Evolutionary conservation across 2,329 filamentous ascomycete genomes (phyloP), one percentile per base, ranked within the genome.

Genomic region (Paramyrothecium sp.): DNA sequence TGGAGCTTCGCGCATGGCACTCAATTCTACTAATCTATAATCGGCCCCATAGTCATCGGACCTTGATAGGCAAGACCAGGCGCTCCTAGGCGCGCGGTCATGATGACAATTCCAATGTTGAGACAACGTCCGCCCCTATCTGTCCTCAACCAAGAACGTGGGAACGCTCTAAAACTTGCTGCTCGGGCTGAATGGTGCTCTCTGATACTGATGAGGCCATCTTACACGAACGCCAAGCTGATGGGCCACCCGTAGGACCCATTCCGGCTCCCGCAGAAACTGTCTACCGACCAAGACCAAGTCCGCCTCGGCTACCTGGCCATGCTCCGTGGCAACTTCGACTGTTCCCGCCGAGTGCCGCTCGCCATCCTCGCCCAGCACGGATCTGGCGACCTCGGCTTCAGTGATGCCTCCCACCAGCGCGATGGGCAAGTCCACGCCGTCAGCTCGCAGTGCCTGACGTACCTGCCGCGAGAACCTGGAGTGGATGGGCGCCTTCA

Each of bases 211-310:
- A 62, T 86, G 85, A 1, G 92, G 85, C 84, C 88, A 89, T 64
- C 88, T 78, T 5, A 93, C 85, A 57, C 85, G 77, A 3, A 93
- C 86, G 11, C 84, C 86, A 33, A 96, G 76, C 62, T 92, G 84
- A 59, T 90, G 82, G 0, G 91, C 92, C 60, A 85, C 88, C 34
- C 83, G 81, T 73, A 91, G 85, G 10, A 92, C 89, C 69, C 92
- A 86, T 57, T 90, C 87, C 0, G 92, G 90, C 68, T 96, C 91
- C 70, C 91, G 86, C 75, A 96, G 80, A 73, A 95, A 95, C 67
- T 89, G 88, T 56, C 91, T 81, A 0, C 85, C 93, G 1, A 89
- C 80, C 19, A 94, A 80, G 0, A 89, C 86, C n/a, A 93, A 72
- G 68, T 97, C 92, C 1, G 82, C 84, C 68, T 78, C 75, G 17